phyloP scores from a whole-genome alignment of 192 early-diverging fungal genomes.

The Umbelopsis sp. region DNA sequence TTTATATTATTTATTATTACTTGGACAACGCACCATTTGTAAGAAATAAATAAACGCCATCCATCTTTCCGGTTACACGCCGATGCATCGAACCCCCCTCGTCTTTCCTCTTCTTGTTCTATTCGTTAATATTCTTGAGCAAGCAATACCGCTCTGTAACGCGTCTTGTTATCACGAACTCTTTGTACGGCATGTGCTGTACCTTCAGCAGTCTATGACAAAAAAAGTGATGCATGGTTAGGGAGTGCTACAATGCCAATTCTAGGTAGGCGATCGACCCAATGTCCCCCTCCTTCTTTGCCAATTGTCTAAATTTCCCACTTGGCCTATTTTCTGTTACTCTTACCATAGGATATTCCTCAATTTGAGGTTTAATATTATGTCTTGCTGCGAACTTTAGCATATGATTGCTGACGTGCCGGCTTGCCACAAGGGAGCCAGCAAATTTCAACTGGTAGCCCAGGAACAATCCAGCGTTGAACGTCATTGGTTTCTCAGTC shows the following conservation, averaged over 20 bases:
- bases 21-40: no score
- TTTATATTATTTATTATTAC: no score
- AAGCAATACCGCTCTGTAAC: conserved; percentile 69
- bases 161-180: conserved; percentile 55
- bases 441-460: conserved; percentile 46
- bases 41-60: background rate
- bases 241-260: background rate
- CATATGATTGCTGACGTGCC: conserved; percentile 61
- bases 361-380: conserved; percentile 66
- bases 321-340: no score
- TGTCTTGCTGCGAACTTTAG: conserved; percentile 69
- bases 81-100: background rate
- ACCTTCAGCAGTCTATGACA: conserved; percentile 34
- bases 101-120: background rate
- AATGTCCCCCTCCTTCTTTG: background rate
- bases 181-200: conserved; percentile 60
- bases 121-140: conserved; percentile 19
- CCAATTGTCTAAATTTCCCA: conserved; percentile 18
- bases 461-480: conserved; percentile 45
- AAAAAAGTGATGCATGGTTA: background rate
- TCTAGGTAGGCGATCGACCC: background rate
- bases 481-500: conserved; percentile 24
- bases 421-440: conserved; percentile 68
- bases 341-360: conserved; percentile 58
- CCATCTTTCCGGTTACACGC: background rate